Evolutionary conservation across 768 basidiomycete genomes (phyloP), one percentile per base, ranked within the genome.

Genomic region (Nevesoporus exiguus): DNA sequence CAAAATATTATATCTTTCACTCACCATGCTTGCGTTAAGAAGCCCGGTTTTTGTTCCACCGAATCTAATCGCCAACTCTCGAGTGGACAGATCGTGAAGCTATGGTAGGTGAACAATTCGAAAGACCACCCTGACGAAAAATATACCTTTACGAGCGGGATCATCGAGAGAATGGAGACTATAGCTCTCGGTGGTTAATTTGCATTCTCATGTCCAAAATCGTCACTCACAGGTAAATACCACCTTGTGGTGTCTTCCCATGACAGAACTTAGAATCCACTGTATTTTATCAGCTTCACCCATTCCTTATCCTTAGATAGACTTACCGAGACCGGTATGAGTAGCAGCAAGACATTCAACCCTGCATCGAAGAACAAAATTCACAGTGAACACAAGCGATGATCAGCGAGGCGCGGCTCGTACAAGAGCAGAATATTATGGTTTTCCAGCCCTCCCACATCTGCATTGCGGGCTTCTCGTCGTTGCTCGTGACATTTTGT

Each of bases 21-120:
- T 47, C 66, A 89, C 88, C 83, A 90, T 74, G 67, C 83, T 89
- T 39, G 88, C 90, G 60, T 93, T 93, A 30, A 93, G 72, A 19
- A 95, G 74, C 0, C 89, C 92, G 0, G 90, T 83, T 62, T 82
- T 85, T 15, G 86, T 74, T 21, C 88, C 88, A 3, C 91, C 92
- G 24, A 93, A 80, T 41, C 91, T 80, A 9, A 83, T 70, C 10
- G 90, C 81, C 13, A 95, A 72, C 50, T 93, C 87, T 51, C 79
- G 76, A 0, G 88, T 92, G 1, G 82, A 80, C 40, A 93, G 75
- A 56, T 92, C 92, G 58, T 93, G 87, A 29, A 93, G 73, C 86
- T 88, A 56, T 33, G 24, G 17, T 8, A 47, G 4, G 21, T 63
- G 33, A 66, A 22, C 42, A 7, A 47, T 19, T 34, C 24, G 52